Evolutionary conservation across 2,329 filamentous ascomycete species (phyloP).

Genomic region (Monilinia vaccinii-corymbosi): DNA sequence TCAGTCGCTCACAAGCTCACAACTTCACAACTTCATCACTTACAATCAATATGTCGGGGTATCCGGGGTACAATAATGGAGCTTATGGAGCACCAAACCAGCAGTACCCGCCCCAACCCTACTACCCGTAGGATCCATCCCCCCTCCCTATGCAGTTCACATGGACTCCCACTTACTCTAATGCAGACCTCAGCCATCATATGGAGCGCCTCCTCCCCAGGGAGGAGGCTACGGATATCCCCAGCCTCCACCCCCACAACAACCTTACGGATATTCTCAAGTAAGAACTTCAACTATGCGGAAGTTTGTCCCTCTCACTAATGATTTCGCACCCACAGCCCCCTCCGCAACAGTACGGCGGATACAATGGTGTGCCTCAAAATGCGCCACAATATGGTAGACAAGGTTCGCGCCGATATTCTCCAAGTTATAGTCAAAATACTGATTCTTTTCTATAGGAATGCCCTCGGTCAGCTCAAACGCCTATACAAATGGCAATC

Average conservation of each 20-base stretch:
- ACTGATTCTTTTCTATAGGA: conserved; percentile 23
- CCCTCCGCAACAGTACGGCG: conserved; percentile 41
- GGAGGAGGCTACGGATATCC: conserved; percentile 39
- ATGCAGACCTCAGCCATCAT: conserved; percentile 18
- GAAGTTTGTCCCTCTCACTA: not conserved
- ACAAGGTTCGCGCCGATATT: conserved; percentile 36
- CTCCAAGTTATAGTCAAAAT: not conserved
- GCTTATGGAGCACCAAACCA: conserved; percentile 32
- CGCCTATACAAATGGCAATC: conserved; percentile 47
- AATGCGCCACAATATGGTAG: conserved; percentile 39
- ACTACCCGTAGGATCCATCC: conserved; percentile 39
- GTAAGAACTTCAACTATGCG: conserved; percentile 14
- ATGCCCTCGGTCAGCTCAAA: conserved; percentile 40
- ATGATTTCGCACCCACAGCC: conserved; percentile 17
- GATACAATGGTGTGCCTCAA: conserved; percentile 29
- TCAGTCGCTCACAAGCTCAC: not conserved
- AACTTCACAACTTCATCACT: not conserved
- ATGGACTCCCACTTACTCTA: not conserved
- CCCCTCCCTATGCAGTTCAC: not conserved
- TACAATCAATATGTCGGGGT: conserved; percentile 47
- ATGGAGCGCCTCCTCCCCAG: conserved; percentile 27
- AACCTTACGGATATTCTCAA: conserved; percentile 28
- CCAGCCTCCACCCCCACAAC: conserved; percentile 39
- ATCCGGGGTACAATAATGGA: conserved; percentile 46
- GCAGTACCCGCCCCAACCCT: conserved; percentile 33